Evolutionary conservation across 345 rosid species (phyloP), one percentile per base, ranked within the genome.

Genomic region (Garcia nutans): DNA sequence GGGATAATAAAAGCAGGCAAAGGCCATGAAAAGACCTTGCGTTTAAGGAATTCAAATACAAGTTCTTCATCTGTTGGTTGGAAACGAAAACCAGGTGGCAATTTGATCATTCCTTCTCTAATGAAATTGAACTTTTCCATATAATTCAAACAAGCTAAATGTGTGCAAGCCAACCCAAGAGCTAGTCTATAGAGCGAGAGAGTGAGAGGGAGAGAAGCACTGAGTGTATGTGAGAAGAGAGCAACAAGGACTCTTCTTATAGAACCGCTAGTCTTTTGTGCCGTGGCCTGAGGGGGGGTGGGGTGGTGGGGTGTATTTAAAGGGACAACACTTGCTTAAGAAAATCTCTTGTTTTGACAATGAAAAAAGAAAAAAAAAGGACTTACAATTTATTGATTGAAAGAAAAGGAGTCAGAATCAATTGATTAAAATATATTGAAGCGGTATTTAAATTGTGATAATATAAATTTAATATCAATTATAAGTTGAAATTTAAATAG

Each of bases 81-180:
- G 80, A 81, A 81, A 45, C 84, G 77, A 61, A 81, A 81, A n/a
- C 84, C 84, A 26, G 84, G 84, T 16, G 75, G 80, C 76, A 81
- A 56, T 63, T 69, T 62, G 47, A 0, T 45, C 45, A 63, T 70
- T 28, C 71, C 74, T 33, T 70, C 66, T 56, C 71, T 47, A 8
- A 65, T 6, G 31, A 79, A 44, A 71, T 64, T 70, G 37, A 70
- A 31, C 11, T 57, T 75, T 4, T 23, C 80, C 80, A 69, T 78
- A 37, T 37, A n/a, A 12, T 61, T 74, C 33, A 50, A 74, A 63
- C 2, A 41, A 74, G 28, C 33, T 15, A 19, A 63, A 22, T 8
- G n/a, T 44, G 11, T 15, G 44, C 55, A 31, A 44, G 44, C 71
- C 62, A 20, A 24, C 8, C 33, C 59, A 22, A 50, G 41, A 37